Base-by-base conservation (phyloP, 805 yeast species). In the Monosporozyma solicola region DNA sequence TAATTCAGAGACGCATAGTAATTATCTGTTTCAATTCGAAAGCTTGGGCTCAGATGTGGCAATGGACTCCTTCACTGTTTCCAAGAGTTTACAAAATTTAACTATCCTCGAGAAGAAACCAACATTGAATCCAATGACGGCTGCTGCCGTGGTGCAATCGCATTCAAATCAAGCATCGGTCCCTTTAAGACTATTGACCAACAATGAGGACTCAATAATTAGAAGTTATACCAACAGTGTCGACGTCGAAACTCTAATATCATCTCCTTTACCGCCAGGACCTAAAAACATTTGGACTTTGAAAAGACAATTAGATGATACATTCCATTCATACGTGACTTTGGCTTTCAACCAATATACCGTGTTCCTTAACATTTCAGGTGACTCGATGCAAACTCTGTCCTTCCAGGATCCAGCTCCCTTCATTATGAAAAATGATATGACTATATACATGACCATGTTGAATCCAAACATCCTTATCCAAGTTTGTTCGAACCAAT, bases 11-110 rank as follows among this genome's bases (percentile, higher is more conserved):
- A 66, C 72, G 53, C 82, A 84, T 31, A 82, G 84, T 61, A 87
- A 84, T 60, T 66, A 72, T 20, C 72, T 87, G n/a, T 87, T 83
- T 61, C 96, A 89, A 64, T 85, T 92, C 61, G 88, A 85, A 56
- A 78, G 78, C 49, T 70, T 90, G 47, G 96, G 95, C 1, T 83
- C 76, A 0, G 70, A 69, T 39, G 71, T 70, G 15, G 16, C 7
- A 15, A 24, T 24, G 2, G 27, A 25, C 25, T 41, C 51, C 0
- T 68, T 67, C 54, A 63, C 66, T 5, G 69, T 74, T 4, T 66
- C 57, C 1, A 10, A 22, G 3, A 67, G 67, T 1, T 69, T 80
- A 35, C 80, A 75, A 2, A 86, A 87, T 67, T 66, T 89, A 35
- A 79, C 79, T 13, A 66, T 84, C 3, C 81, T 82, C 0, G 83